A percentile compares a stretch with the other conserved stretches of the same genome.
phyloP scores from a whole-genome alignment of 2,329 filamentous ascomycete genomes.

The Epichloe typhina region DNA sequence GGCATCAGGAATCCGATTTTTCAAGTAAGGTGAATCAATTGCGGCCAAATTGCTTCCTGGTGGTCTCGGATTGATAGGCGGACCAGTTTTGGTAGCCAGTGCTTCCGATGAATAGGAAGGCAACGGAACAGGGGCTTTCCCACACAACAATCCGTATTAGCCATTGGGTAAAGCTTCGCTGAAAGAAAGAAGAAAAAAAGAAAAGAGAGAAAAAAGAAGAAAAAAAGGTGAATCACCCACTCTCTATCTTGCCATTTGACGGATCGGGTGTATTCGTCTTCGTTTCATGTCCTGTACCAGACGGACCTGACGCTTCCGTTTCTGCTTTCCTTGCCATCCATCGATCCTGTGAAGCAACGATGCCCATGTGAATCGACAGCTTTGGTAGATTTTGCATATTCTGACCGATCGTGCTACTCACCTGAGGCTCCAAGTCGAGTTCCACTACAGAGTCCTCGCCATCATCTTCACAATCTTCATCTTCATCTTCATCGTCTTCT shows the following conservation, averaged over 20 bases:
- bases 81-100: background rate
- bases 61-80: background rate
- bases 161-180: background rate
- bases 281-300: background rate
- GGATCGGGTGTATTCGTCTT: background rate
- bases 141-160: background rate
- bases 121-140: constrained; percentile 1
- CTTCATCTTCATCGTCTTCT: background rate
- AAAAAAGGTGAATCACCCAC: background rate
- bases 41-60: background rate
- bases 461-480: background rate
- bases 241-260: background rate
- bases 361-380: background rate
- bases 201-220: too few relatives aligned
- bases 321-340: background rate
- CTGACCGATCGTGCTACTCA: background rate
- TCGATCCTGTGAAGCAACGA: background rate
- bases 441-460: background rate
- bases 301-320: background rate
- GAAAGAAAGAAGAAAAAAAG: background rate
- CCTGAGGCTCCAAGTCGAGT: background rate
- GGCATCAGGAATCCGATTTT: background rate
- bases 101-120: background rate
- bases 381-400: background rate
- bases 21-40: background rate